Evolutionary conservation across 768 basidiomycete genomes (phyloP).

Genomic region (Leucogyrophana mollusca): DNA sequence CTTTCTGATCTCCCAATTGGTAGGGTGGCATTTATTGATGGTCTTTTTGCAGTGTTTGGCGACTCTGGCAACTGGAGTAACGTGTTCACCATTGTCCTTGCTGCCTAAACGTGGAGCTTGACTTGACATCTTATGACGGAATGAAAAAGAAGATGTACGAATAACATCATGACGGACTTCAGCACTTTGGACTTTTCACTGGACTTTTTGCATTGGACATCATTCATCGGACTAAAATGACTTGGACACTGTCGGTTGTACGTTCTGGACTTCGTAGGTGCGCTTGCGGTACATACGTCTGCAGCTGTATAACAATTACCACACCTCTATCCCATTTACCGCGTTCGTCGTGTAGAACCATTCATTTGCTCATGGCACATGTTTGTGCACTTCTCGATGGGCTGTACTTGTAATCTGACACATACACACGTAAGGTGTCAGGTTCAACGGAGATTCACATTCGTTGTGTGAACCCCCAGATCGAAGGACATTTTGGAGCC

Average conservation of each 20-base stretch:
- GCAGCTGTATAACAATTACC: too few species aligned
- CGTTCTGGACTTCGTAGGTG: neutral
- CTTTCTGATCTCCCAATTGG: neutral
- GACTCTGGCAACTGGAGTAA: conserved; percentile 52
- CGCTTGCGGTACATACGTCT: too few species aligned
- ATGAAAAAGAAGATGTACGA: neutral
- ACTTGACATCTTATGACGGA: neutral
- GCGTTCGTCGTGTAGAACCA: too few species aligned
- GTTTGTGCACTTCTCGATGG: too few species aligned
- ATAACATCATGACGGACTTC: neutral
- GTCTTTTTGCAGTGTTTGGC: conserved; percentile 40
- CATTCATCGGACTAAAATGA: too few species aligned
- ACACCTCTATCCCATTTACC: too few species aligned
- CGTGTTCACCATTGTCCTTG: conserved; percentile 38
- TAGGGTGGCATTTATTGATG: conserved; percentile 1
- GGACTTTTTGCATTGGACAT: neutral
- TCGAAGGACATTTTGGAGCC: too few species aligned
- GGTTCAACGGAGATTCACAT: too few species aligned
- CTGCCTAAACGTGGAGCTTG: neutral
- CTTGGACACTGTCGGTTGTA: neutral
- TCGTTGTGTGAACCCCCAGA: too few species aligned
- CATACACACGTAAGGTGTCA: too few species aligned
- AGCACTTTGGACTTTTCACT: neutral
- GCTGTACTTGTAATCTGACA: too few species aligned
- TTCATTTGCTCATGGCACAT: too few species aligned